phyloP scores from a whole-genome alignment of 2,329 filamentous ascomycete species.

The Diaporthe longicolla region DNA sequence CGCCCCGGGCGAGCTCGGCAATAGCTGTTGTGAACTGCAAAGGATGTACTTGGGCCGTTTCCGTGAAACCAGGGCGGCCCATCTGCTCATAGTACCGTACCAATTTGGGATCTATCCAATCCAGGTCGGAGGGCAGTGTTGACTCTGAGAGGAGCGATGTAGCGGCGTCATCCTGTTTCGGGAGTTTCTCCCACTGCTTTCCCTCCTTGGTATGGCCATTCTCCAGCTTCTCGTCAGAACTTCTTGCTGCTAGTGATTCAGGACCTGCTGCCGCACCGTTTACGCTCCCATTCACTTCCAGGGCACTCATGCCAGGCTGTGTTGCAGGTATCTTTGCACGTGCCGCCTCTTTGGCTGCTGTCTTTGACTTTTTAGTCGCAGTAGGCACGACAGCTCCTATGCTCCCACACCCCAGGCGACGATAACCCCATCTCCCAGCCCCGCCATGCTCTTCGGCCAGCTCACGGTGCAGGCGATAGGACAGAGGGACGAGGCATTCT shows the following conservation, averaged over 20 bases:
- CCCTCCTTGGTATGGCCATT: constrained; percentile 46
- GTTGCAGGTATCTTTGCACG: constrained; percentile 37
- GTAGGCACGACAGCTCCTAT: constrained; percentile 55
- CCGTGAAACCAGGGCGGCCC: constrained; percentile 75
- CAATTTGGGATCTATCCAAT: constrained; percentile 83
- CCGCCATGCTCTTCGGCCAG: constrained; percentile 89
- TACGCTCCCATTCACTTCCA: constrained; percentile 21
- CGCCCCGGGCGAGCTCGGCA: constrained; percentile 79
- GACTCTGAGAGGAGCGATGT: constrained; percentile 65
- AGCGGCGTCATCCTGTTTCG: constrained; percentile 69
- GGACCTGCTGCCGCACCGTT: constrained; percentile 24
- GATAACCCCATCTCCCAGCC: constrained; percentile 86
- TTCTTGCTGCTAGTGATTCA: neutral
- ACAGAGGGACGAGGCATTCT: constrained; percentile 84
- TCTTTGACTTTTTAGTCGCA: constrained; percentile 52
- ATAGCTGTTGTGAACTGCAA: constrained; percentile 91
- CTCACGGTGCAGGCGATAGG: constrained; percentile 85
- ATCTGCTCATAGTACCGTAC: constrained; percentile 84
- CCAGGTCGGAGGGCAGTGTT: constrained; percentile 80
- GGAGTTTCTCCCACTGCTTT: constrained; percentile 73
- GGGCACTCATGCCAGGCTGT: constrained; percentile 32
- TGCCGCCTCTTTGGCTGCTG: constrained; percentile 52
- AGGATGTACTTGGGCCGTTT: constrained; percentile 95
- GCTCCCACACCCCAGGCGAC: constrained; percentile 80
- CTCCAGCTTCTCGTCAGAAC: constrained; percentile 7